phyloP scores from a whole-genome alignment of 257 asterid genomes.

The Nicotiana otophora region DNA sequence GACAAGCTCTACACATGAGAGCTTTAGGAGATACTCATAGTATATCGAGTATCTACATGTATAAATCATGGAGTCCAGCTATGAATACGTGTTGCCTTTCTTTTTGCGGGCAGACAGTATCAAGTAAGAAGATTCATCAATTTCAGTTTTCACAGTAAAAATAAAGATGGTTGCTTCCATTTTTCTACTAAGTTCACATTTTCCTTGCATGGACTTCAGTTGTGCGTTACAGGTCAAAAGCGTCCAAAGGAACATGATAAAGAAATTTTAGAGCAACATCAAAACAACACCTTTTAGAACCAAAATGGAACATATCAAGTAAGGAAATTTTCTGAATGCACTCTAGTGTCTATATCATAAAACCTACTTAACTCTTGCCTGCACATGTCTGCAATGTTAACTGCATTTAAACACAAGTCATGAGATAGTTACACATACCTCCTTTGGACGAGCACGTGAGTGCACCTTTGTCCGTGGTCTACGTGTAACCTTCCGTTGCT shows the following conservation, averaged over 20 bases:
- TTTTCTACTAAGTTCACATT: neutral
- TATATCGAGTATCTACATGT: neutral
- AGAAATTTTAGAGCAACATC: neutral
- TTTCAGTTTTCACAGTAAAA: neutral
- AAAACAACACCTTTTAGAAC: neutral
- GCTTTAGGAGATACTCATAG: neutral
- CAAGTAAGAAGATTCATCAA: neutral
- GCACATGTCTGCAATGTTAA: neutral
- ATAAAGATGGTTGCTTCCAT: neutral
- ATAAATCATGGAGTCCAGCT: neutral
- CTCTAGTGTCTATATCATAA: neutral
- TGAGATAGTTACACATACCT: neutral
- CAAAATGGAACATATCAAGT: neutral
- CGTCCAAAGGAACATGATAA: neutral
- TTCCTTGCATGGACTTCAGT: neutral
- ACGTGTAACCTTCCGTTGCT: slow-evolving; percentile 16
- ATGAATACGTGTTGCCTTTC: neutral
- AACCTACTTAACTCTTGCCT: neutral
- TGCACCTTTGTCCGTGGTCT: neutral
- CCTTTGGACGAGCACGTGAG: neutral
- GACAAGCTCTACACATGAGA: neutral
- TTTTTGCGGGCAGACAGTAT: neutral
- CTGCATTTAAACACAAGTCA: neutral
- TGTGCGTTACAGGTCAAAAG: neutral
- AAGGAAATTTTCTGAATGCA: neutral